A percentile compares a stretch with the other conserved stretches of the same genome.
These are phyloP conservation scores for Colletotrichum scovillei DNA, from an alignment of 2,329 filamentous ascomycete species.

Conservation along the genomic window DNA sequence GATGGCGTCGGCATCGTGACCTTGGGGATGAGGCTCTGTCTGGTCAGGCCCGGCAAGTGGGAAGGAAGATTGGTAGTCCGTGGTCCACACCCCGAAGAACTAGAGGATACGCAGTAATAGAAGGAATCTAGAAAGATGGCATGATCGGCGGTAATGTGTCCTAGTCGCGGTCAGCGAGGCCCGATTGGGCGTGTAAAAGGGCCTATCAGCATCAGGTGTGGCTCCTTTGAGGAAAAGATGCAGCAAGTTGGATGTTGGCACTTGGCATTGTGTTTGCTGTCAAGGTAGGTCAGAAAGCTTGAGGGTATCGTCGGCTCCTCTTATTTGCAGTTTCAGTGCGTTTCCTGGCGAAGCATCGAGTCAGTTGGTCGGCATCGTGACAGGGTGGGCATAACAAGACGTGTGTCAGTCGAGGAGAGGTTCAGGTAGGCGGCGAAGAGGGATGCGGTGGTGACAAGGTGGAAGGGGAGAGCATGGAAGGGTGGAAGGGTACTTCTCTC, in stretches of 20 bases:
- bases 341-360: neutral
- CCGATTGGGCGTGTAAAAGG: conserved; percentile 10
- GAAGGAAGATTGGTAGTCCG: neutral
- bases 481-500: too few species aligned
- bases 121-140: neutral
- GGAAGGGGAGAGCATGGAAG: neutral
- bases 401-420: neutral
- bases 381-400: conserved; percentile 12
- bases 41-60: neutral
- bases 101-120: neutral
- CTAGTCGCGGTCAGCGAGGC: conserved; percentile 21
- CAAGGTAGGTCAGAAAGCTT: neutral
- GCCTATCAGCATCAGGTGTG: neutral
- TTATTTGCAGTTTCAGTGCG: neutral
- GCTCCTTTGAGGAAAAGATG: conserved; percentile 10
- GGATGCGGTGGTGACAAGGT: neutral
- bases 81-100: too few species aligned
- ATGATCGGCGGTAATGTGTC: neutral
- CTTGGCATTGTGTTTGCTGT: neutral
- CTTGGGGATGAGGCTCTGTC: conserved; percentile 20
- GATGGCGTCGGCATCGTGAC: conserved; percentile 6
- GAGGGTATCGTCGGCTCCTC: conserved; percentile 33
- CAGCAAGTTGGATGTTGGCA: neutral
- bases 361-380: conserved; percentile 5
- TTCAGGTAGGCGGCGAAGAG: neutral